A percentile compares a stretch with the other conserved stretches of the same genome.
Evolutionary conservation across 2,329 filamentous ascomycete genomes (phyloP).

Genomic region (Alternaria triticina): DNA sequence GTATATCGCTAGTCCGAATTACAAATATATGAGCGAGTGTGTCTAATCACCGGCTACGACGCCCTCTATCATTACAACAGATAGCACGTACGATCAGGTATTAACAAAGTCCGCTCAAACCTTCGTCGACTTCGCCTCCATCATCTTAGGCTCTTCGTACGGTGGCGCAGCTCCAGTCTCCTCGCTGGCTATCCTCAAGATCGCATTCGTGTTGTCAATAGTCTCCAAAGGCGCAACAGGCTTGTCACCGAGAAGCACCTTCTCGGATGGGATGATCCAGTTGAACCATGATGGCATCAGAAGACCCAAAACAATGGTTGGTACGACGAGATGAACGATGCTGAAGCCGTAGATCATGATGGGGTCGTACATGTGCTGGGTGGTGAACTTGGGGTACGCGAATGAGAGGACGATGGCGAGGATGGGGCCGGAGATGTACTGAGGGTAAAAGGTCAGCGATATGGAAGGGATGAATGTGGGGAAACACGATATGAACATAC

Average conservation of each 20-base stretch:
- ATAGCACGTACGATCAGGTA: fast-evolving
- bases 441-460: neutral
- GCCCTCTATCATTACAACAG: neutral
- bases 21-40: neutral
- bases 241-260: constrained; percentile 2
- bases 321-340: constrained; percentile 14
- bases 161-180: neutral
- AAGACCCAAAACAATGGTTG: neutral
- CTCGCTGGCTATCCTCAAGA: neutral
- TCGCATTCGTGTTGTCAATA: constrained; percentile 4
- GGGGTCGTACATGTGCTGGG: constrained; percentile 22
- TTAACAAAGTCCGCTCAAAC: neutral
- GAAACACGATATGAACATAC: neutral
- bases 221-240: constrained; percentile 6
- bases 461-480: neutral
- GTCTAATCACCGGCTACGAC: neutral
- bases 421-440: constrained; percentile 30
- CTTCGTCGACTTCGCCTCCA: neutral
- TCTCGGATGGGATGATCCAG: neutral
- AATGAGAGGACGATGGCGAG: constrained; percentile 34
- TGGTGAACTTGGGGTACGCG: constrained; percentile 28
- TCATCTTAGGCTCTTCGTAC: neutral
- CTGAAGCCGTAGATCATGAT: constrained; percentile 37
- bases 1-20: neutral
- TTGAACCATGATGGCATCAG: constrained; percentile 6